Evolutionary conservation across 371 early-diverging fungal species (phyloP), one percentile per base, ranked within the genome.

Genomic region (Nosema muscidifuracis): DNA sequence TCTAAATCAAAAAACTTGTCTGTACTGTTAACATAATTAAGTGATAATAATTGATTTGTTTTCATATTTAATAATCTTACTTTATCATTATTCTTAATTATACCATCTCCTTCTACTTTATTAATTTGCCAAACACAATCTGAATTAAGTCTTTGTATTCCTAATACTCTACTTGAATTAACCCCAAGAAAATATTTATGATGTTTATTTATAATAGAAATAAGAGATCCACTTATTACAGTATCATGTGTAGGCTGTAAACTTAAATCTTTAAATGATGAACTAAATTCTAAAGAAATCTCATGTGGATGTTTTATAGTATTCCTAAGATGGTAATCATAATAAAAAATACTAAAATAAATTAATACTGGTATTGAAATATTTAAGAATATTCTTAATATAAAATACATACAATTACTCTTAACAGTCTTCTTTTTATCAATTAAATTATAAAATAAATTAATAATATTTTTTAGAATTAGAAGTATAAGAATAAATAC

Each of bases 1-100:
- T 62, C 62, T 24, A 62, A 28, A 40, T 40, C 42, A 28, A 40
- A 42, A 28, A 62, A 62, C n/a, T 62, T 62, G 7, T 36, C 40
- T n/a, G 24, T 62, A 40, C 16, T 2, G 24, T 62, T 36, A 42
- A 62, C 62, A 34, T 40, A 3, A 62, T 62, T 62, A 1, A 62
- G 20, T 18, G 24, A 12, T 18, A 62, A 20, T 3, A 36, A 4
- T 40, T 38, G 22, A 4, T 42, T 4, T 24, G 13, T 9, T 26
- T 24, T 15, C 6, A 40, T 18, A 62, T 62, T 24, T 2, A 62
- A n/a, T 1, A 62, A 22, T 42, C 62, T 38, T 9, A 62, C 40
- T 22, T 6, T 9, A 24, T 62, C 42, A 20, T 24, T 24, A 16
- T 31, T 15, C 12, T 26, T n/a, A 18, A 60, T 38, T 10, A 4